Conservation (phyloP, 257 asterid genomes). For the Solanum habrochaites region DNA sequence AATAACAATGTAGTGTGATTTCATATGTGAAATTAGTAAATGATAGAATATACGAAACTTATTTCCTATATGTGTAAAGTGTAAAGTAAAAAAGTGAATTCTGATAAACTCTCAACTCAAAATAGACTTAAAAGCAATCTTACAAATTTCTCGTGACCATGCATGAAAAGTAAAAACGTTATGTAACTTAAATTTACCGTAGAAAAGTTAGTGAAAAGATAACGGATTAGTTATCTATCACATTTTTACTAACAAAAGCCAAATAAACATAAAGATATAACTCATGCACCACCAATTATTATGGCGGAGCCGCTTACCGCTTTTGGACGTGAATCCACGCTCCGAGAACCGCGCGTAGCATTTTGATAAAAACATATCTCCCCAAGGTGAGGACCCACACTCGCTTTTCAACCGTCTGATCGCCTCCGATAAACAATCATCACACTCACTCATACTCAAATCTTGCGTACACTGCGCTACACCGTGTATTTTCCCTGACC, state of each 20-base stretch:
- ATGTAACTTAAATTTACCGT: no score
- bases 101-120: no score
- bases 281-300: constrained; percentile 11
- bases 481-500: constrained; percentile 65
- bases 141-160: no score
- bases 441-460: constrained; percentile 54
- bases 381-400: constrained; percentile 67
- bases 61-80: no score
- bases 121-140: no score
- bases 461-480: constrained; percentile 85
- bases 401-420: constrained; percentile 47
- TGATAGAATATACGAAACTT: no score
- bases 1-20: no score
- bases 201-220: no score
- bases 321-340: constrained; percentile 38
- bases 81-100: no score
- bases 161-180: no score
- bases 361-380: constrained; percentile 69
- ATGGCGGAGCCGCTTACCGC: constrained; percentile 31
- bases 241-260: neutral
- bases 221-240: neutral
- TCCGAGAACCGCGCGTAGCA: constrained; percentile 88
- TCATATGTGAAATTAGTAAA: no score
- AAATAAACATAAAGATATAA: neutral
- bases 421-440: constrained; percentile 71